phyloP scores from a whole-genome alignment of 2,329 filamentous ascomycete species.

The Ascochyta rabiei region DNA sequence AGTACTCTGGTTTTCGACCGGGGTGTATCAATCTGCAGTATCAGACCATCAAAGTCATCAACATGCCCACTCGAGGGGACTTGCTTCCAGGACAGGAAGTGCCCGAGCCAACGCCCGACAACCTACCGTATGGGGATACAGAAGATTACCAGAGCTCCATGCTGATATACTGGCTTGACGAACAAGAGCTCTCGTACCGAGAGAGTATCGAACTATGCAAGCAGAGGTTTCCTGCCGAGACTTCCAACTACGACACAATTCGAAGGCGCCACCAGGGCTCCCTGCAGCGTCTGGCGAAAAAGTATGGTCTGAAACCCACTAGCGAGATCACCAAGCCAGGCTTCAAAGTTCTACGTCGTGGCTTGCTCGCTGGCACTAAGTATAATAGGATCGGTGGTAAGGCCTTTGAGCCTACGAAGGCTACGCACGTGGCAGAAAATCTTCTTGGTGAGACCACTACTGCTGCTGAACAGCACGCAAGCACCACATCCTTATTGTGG shows the following conservation, averaged over 20 bases:
- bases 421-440: neutral
- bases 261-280: conserved; percentile 18
- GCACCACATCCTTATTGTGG: neutral
- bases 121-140: conserved; percentile 16
- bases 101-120: conserved; percentile 8
- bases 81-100: conserved; percentile 1
- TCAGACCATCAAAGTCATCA: conserved; percentile 22
- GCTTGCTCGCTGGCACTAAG: conserved; percentile 6
- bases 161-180: conserved; percentile 23
- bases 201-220: conserved; percentile 11
- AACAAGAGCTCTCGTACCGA: conserved; percentile 16
- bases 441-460: neutral
- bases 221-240: conserved; percentile 13
- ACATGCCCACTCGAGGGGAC: conserved; percentile 17
- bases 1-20: neutral
- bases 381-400: conserved; percentile 5
- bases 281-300: neutral
- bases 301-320: conserved; percentile 16
- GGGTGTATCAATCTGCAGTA: conserved; percentile 5
- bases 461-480: neutral
- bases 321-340: conserved; percentile 8
- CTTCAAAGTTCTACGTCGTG: conserved; percentile 13
- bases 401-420: neutral
- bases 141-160: conserved; percentile 19
- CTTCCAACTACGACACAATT: conserved; percentile 17